Evolutionary conservation across 2,329 filamentous ascomycete species (phyloP).

Genomic region (Colletotrichum limetticola): DNA sequence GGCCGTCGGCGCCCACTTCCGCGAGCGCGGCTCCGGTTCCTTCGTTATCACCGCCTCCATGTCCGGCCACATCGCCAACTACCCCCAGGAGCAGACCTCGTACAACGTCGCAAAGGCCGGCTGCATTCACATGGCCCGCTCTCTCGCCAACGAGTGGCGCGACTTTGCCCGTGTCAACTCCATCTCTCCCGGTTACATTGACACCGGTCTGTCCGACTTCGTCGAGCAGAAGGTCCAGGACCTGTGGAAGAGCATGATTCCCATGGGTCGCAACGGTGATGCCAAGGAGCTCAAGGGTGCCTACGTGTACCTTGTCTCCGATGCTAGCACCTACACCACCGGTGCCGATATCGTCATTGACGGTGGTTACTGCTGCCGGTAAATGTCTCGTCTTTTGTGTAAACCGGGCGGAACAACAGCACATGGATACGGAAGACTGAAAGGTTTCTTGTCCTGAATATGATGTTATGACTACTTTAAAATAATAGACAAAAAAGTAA

Average conservation of each 20-base stretch:
- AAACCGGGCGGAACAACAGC: conserved; percentile 3
- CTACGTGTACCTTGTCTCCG: conserved; percentile 81
- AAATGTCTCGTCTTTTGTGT: conserved; percentile 33
- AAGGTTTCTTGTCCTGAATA: conserved; percentile 7
- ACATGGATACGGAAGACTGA: conserved; percentile 7
- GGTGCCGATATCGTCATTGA: conserved; percentile 78
- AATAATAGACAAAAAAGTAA: conserved; percentile 6
- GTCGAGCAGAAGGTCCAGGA: conserved; percentile 74
- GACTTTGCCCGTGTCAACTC: conserved; percentile 74
- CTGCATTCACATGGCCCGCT: conserved; percentile 57
- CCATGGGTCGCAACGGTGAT: conserved; percentile 75
- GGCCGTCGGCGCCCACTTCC: conserved; percentile 72
- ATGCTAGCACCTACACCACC: conserved; percentile 81
- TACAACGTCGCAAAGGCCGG: conserved; percentile 75
- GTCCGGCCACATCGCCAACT: conserved; percentile 77
- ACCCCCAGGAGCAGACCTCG: conserved; percentile 74
- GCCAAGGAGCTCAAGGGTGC: conserved; percentile 79
- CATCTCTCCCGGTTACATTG: conserved; percentile 75
- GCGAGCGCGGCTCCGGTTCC: conserved; percentile 70
- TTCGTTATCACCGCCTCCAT: conserved; percentile 78
- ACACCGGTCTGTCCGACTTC: conserved; percentile 75
- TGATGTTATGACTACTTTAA: conserved; percentile 25
- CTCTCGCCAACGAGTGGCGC: conserved; percentile 73
- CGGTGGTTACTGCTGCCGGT: conserved; percentile 71
- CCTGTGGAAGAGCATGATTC: conserved; percentile 80